Conservation (phyloP, 306 rosid species). For the Castanea crenata region DNA sequence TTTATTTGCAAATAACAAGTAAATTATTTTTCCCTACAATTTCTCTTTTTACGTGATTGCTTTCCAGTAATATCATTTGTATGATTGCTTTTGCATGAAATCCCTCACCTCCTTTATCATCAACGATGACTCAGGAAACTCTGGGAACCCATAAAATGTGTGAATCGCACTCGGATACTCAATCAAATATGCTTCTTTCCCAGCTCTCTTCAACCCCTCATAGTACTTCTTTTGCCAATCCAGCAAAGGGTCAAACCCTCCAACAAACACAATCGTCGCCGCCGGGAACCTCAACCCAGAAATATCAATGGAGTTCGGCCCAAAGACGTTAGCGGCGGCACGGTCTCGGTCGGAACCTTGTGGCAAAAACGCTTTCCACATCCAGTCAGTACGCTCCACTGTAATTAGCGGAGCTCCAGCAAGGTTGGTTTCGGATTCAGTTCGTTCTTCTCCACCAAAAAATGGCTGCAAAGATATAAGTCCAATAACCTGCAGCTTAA, state of each 20-base stretch:
- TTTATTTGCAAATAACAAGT: too few species aligned
- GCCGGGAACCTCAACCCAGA: conserved; percentile 16
- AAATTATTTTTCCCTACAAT: too few species aligned
- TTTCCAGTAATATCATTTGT: too few species aligned
- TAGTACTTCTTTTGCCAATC: conserved; percentile 29
- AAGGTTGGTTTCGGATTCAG: conserved; percentile 25
- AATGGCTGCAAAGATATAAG: conserved; percentile 36
- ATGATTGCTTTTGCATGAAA: too few species aligned
- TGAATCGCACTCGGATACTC: too few species aligned
- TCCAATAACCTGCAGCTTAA: background rate
- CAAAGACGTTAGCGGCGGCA: conserved; percentile 20
- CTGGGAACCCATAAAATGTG: too few species aligned
- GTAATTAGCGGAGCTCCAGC: background rate
- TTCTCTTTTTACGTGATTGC: too few species aligned
- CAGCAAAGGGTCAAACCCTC: conserved; percentile 28
- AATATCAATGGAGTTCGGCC: conserved; percentile 20
- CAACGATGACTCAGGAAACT: too few species aligned
- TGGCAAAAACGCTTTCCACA: conserved; percentile 36
- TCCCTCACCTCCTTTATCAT: too few species aligned
- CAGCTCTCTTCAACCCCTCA: conserved; percentile 21
- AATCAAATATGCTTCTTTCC: too few species aligned
- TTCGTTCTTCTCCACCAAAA: conserved; percentile 33
- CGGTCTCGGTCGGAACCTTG: conserved; percentile 24
- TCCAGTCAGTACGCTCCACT: conserved; percentile 8
- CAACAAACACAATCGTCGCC: conserved; percentile 11